A percentile compares a stretch with the other conserved stretches of the same genome.
These are phyloP conservation scores for Colletotrichum coccodes DNA, from an alignment of 2,329 filamentous ascomycete species.

Conservation along the genomic window DNA sequence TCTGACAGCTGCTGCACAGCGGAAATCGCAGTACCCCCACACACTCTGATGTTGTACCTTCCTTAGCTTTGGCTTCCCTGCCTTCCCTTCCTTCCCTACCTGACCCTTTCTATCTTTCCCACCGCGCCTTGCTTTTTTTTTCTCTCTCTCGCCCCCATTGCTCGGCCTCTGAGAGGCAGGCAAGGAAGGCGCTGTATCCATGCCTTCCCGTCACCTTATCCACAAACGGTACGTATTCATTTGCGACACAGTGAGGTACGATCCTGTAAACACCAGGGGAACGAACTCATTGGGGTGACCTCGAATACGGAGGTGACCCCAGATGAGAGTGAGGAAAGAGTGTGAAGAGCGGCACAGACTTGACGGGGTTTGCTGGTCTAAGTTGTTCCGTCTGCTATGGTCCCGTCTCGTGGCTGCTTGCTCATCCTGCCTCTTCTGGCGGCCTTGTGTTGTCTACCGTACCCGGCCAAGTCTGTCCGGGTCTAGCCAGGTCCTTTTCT, in stretches of 20 bases:
- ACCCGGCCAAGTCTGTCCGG: background rate
- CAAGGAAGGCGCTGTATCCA: background rate
- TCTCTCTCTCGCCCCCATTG: background rate
- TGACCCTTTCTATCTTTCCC: background rate
- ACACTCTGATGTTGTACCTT: background rate
- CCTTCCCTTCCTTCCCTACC: background rate
- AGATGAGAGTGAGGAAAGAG: background rate
- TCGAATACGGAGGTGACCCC: background rate
- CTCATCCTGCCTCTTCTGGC: background rate
- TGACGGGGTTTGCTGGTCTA: background rate
- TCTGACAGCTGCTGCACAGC: conserved; percentile 9
- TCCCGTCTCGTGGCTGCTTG: background rate
- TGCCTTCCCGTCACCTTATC: background rate
- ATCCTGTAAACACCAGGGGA: background rate
- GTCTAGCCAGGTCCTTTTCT: background rate
- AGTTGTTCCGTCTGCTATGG: background rate
- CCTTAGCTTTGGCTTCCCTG: background rate
- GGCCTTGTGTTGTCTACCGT: background rate
- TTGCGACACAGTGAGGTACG: background rate
- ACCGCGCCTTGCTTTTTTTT: background rate
- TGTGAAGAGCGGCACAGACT: background rate
- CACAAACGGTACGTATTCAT: conserved; percentile 9
- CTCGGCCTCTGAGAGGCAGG: background rate
- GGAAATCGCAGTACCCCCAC: conserved; percentile 12
- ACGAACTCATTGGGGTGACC: background rate